Conservation (phyloP, 148 eudicot genomes). For the Pouteria glomerata region DNA sequence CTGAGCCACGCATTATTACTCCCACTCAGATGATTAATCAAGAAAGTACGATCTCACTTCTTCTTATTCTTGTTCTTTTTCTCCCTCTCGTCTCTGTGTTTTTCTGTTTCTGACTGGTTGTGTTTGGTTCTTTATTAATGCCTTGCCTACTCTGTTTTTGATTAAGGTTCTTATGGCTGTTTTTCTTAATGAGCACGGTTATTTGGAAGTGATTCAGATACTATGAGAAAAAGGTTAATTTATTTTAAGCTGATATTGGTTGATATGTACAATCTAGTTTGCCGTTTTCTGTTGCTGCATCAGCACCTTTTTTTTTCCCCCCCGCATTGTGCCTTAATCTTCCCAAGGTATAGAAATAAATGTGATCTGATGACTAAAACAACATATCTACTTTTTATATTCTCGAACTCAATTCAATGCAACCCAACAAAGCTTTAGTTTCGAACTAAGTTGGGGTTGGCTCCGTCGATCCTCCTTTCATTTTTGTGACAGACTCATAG, state of each 20-base stretch:
- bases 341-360: neutral
- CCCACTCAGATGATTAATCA: slow-evolving; percentile 82
- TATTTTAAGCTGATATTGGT: neutral
- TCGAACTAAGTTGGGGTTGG: neutral
- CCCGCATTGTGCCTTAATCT: neutral
- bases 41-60: slow-evolving; percentile 53
- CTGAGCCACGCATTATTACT: slow-evolving; percentile 68
- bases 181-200: neutral
- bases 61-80: neutral
- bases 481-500: too few relatives aligned
- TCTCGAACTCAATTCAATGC: too few relatives aligned
- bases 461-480: neutral
- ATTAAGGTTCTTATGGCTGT: neutral
- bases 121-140: neutral
- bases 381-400: neutral
- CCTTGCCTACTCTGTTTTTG: neutral
- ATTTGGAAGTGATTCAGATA: neutral
- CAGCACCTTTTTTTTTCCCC: neutral
- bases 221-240: neutral
- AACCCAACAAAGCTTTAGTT: too few relatives aligned
- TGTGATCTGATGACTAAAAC: neutral
- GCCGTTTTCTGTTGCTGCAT: neutral
- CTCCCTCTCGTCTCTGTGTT: neutral
- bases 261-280: neutral
- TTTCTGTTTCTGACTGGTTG: neutral